A percentile compares a stretch with the other conserved stretches of the same genome.
These are phyloP conservation scores for Nothomitra cinnamomea DNA, from an alignment of 2,329 filamentous ascomycete species.

Conservation along the genomic window DNA sequence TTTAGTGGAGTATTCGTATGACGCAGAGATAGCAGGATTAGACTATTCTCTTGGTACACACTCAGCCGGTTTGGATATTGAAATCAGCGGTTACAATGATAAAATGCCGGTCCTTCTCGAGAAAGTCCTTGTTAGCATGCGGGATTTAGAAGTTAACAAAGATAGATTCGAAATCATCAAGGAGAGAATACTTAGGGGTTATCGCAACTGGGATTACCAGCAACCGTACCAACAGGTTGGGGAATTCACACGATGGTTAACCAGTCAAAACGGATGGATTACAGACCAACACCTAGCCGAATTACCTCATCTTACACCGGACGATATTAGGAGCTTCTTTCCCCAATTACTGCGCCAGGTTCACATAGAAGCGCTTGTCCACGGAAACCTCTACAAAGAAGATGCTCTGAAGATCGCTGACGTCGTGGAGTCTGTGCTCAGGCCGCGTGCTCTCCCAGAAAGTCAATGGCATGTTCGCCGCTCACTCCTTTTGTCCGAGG, in stretches of 20 bases:
- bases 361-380: slow-evolving; percentile 73
- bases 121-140: slow-evolving; percentile 70
- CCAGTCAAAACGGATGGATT: slow-evolving; percentile 57
- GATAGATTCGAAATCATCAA: slow-evolving; percentile 86
- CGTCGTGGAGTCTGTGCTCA: slow-evolving; percentile 61
- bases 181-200: slow-evolving; percentile 58
- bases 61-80: slow-evolving; percentile 56
- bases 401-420: slow-evolving; percentile 76
- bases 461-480: slow-evolving; percentile 67
- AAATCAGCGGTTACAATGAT: slow-evolving; percentile 85
- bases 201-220: slow-evolving; percentile 75
- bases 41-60: slow-evolving; percentile 65
- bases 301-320: slow-evolving; percentile 53
- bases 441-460: slow-evolving; percentile 53
- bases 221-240: slow-evolving; percentile 81
- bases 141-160: slow-evolving; percentile 66
- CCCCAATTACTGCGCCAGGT: slow-evolving; percentile 67
- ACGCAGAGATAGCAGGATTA: slow-evolving; percentile 81
- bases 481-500: slow-evolving; percentile 59
- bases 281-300: slow-evolving; percentile 68
- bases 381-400: slow-evolving; percentile 89
- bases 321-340: slow-evolving; percentile 61
- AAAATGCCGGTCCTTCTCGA: slow-evolving; percentile 83
- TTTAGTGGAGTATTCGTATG: slow-evolving; percentile 84
- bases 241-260: slow-evolving; percentile 67